Conservation (phyloP, 169 alveolate genomes). For the Toxoplasma gondii region DNA sequence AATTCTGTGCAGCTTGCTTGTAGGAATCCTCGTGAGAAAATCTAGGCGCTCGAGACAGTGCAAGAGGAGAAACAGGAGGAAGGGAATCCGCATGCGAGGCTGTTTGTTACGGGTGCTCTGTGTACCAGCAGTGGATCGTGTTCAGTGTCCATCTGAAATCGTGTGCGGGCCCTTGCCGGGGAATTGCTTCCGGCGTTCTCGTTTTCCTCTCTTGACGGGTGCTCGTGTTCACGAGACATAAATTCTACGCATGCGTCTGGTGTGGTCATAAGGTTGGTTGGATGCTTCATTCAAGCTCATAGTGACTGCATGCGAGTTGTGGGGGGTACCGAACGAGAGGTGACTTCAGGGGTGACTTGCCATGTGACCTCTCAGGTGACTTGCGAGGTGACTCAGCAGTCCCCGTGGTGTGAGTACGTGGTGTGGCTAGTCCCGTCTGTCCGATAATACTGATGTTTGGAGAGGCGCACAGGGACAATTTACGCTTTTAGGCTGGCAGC, state of each 20-base stretch:
- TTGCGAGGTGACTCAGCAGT: not conserved
- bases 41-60: conserved; percentile 16
- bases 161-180: not conserved
- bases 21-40: conserved; percentile 29
- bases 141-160: conserved; percentile 1
- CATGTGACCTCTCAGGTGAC: too few species aligned
- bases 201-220: not conserved
- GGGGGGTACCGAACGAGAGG: too few species aligned
- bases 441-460: not conserved
- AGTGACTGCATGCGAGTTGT: too few species aligned
- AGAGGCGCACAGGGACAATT: not conserved
- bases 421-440: not conserved
- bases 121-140: conserved; percentile 49
- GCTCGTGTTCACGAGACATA: not conserved
- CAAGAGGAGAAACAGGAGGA: conserved; percentile 7
- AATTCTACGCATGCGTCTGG: not conserved
- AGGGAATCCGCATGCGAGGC: not conserved
- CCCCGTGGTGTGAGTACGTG: not conserved
- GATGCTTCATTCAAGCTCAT: too few species aligned
- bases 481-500: not conserved
- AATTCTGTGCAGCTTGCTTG: conserved; percentile 49
- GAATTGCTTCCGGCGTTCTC: not conserved
- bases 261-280: not conserved
- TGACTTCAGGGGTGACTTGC: too few species aligned
- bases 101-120: conserved; percentile 41